Percentiles rank a stretch among this genome's conserved stretches.
These are phyloP conservation scores for Fusarium sambucinum DNA, from an alignment of 2,329 filamentous ascomycete species.

Conservation along the genomic window DNA sequence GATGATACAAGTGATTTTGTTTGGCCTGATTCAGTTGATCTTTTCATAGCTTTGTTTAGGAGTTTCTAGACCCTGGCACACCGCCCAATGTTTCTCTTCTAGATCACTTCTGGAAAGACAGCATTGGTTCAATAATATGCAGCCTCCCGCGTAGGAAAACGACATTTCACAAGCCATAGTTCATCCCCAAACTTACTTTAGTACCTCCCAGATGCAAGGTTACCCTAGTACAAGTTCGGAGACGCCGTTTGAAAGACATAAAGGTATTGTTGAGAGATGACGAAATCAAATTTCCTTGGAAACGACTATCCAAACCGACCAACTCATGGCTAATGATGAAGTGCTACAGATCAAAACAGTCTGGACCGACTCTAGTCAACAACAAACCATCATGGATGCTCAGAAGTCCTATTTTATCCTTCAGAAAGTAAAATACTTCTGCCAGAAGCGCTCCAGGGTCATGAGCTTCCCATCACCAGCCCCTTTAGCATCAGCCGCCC, in stretches of 20 bases:
- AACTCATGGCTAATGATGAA: not conserved
- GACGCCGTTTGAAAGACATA: not conserved
- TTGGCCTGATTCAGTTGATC: not conserved
- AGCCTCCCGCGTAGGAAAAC: not conserved
- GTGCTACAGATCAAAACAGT: not conserved
- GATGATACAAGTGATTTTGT: not conserved
- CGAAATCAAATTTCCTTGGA: not conserved
- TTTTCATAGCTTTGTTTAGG: not conserved
- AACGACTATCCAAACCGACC: not conserved
- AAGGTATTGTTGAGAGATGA: not conserved
- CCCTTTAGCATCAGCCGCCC: slow-evolving; percentile 46
- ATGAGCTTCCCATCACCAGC: slow-evolving; percentile 39
- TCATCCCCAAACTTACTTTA: not conserved
- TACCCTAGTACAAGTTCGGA: too few relatives aligned
- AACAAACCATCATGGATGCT: not conserved
- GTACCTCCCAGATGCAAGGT: not conserved
- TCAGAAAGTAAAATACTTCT: slow-evolving; percentile 42
- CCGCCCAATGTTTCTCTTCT: not conserved
- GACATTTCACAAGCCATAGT: not conserved
- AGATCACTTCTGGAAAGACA: not conserved
- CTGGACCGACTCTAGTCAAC: not conserved
- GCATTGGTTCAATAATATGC: not conserved
- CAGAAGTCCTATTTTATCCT: too few relatives aligned
- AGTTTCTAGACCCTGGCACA: not conserved
- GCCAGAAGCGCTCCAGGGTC: slow-evolving; percentile 45